phyloP scores from a whole-genome alignment of 2,329 filamentous ascomycete genomes.

The Exophiala calicioides region DNA sequence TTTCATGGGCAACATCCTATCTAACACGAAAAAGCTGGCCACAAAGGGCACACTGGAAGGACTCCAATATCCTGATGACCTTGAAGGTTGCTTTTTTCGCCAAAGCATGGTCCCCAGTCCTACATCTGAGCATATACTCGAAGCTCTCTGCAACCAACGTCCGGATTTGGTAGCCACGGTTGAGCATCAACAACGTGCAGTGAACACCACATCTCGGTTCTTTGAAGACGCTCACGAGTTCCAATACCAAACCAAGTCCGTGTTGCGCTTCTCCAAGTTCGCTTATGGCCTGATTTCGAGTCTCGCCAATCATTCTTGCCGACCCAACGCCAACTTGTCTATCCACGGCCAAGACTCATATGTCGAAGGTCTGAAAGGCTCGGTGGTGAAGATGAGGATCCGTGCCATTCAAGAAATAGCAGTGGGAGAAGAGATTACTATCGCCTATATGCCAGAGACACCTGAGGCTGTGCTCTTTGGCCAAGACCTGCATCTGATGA shows the following conservation, averaged over 20 bases:
- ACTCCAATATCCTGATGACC: no score
- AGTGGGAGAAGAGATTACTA: constrained; percentile 33
- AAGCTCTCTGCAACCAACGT: not conserved
- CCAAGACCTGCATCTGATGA: constrained; percentile 7
- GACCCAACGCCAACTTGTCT: not conserved
- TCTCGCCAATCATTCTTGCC: not conserved
- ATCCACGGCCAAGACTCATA: not conserved
- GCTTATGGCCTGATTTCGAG: no score
- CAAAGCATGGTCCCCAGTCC: no score
- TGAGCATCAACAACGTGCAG: not conserved
- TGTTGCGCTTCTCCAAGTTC: no score
- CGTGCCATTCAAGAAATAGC: constrained; percentile 23
- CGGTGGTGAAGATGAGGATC: not conserved
- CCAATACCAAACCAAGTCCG: no score
- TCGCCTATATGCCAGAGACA: constrained; percentile 28
- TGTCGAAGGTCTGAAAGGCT: not conserved
- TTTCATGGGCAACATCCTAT: no score
- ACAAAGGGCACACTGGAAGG: no score
- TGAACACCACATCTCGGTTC: not conserved
- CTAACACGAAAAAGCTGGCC: no score
- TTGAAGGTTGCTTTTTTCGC: no score
- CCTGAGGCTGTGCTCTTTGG: no score
- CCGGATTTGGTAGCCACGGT: not conserved
- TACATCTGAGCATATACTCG: no score
- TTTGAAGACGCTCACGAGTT: not conserved